Conservation (phyloP, 208 protist genomes). For the Naegleria lovaniensis region DNA sequence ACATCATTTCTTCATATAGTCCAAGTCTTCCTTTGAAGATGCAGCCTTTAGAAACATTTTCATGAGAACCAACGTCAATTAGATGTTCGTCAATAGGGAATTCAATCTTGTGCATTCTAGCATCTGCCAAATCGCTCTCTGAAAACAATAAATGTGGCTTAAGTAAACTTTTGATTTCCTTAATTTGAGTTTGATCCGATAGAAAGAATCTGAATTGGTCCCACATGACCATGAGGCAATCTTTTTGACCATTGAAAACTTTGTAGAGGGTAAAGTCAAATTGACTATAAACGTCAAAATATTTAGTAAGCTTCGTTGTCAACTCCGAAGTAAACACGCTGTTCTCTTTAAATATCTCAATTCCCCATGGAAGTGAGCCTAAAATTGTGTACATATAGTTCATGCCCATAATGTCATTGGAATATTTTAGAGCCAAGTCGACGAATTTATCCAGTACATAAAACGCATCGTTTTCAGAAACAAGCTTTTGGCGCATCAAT, state of each 20-base stretch:
- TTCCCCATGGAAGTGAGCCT: neutral
- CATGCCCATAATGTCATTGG: neutral
- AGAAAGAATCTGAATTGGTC: neutral
- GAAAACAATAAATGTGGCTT: neutral
- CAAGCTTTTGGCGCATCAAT: neutral
- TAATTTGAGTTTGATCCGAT: neutral
- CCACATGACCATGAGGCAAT: neutral
- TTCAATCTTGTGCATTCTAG: neutral
- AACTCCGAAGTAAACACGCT: neutral
- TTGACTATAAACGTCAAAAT: neutral
- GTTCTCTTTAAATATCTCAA: neutral
- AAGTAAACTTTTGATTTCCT: neutral
- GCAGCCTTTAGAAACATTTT: neutral
- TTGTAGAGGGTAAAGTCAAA: neutral
- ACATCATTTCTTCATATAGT: neutral
- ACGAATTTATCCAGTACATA: neutral
- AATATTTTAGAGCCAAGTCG: neutral
- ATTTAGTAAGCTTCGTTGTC: neutral
- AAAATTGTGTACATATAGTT: neutral
- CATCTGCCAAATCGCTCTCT: neutral
- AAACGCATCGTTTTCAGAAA: neutral
- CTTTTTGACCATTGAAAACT: neutral
- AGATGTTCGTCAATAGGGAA: neutral
- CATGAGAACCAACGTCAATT: neutral
- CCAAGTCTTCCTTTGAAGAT: neutral